phyloP scores from a whole-genome alignment of 257 asterid genomes.

The Forsythia viridissima region DNA sequence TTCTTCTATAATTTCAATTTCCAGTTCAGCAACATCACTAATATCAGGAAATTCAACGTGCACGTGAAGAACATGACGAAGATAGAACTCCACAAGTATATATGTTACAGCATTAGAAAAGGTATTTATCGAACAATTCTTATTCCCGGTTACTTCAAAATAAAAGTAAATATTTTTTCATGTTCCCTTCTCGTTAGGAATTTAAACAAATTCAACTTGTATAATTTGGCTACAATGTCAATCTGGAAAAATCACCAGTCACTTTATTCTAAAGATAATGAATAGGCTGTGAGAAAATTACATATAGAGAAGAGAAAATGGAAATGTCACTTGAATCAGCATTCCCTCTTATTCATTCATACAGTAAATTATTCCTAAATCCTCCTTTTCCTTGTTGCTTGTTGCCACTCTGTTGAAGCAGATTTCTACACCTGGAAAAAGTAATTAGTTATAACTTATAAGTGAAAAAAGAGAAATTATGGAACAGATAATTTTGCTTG shows the following conservation, averaged over 20 bases:
- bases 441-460: background rate
- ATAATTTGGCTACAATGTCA: slow-evolving; percentile 25
- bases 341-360: slow-evolving; percentile 15
- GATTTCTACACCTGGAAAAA: slow-evolving; percentile 29
- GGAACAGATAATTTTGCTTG: background rate
- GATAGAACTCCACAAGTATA: background rate
- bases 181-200: background rate
- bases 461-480: background rate
- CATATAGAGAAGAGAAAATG: background rate
- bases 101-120: background rate
- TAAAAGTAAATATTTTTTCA: background rate
- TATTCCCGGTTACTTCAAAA: background rate
- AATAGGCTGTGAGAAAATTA: slow-evolving; percentile 18
- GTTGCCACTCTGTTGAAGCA: slow-evolving; percentile 5
- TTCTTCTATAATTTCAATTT: background rate
- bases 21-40: background rate
- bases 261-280: slow-evolving; percentile 20
- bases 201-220: background rate
- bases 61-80: background rate
- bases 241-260: background rate
- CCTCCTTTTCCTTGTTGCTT: background rate
- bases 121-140: background rate
- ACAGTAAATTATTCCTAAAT: background rate
- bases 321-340: slow-evolving; percentile 25
- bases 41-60: background rate